phyloP scores from a whole-genome alignment of 2,329 filamentous ascomycete species.

The Stagonosporopsis vannaccii region DNA sequence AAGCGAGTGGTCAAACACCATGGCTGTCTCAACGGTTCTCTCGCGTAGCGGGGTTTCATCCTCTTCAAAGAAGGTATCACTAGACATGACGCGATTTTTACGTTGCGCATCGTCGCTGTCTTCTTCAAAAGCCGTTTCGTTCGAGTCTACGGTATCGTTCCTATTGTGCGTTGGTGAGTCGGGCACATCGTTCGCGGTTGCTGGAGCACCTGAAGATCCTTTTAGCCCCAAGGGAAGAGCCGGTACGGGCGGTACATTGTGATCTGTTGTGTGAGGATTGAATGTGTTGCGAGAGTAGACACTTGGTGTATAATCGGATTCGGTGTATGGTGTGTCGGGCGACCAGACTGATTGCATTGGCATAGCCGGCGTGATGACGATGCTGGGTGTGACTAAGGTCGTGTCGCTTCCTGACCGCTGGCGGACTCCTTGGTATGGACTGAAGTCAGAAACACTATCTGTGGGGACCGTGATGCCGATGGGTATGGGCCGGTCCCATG shows the following conservation, averaged over 20 bases:
- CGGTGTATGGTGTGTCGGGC: slow-evolving; percentile 63
- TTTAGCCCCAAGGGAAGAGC: slow-evolving; percentile 38
- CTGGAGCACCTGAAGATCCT: slow-evolving; percentile 15
- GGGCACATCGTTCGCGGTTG: not conserved
- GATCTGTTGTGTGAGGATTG: slow-evolving; percentile 42
- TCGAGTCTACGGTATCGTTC: slow-evolving; percentile 47
- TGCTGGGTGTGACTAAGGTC: slow-evolving; percentile 56
- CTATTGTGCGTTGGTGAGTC: slow-evolving; percentile 28
- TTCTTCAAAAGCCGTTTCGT: slow-evolving; percentile 55
- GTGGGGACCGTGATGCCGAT: slow-evolving; percentile 74
- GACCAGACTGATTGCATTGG: slow-evolving; percentile 65
- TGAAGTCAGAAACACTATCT: slow-evolving; percentile 55
- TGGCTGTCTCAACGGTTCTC: slow-evolving; percentile 38
- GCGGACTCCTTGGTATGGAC: slow-evolving; percentile 39
- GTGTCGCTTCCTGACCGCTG: slow-evolving; percentile 49
- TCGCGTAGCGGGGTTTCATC: slow-evolving; percentile 57
- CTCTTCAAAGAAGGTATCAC: slow-evolving; percentile 74
- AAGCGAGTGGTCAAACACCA: slow-evolving; percentile 47
- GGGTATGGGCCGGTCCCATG: slow-evolving; percentile 73
- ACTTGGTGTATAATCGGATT: slow-evolving; percentile 65
- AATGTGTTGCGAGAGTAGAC: slow-evolving; percentile 66
- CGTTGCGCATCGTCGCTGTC: slow-evolving; percentile 56
- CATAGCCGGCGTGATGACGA: slow-evolving; percentile 62
- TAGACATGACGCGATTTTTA: slow-evolving; percentile 58
- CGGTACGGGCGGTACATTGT: slow-evolving; percentile 61